Percentiles rank a stretch among this genome's conserved stretches.
Conservation (phyloP, 345 rosid genomes). For the Brassica nigra region DNA sequence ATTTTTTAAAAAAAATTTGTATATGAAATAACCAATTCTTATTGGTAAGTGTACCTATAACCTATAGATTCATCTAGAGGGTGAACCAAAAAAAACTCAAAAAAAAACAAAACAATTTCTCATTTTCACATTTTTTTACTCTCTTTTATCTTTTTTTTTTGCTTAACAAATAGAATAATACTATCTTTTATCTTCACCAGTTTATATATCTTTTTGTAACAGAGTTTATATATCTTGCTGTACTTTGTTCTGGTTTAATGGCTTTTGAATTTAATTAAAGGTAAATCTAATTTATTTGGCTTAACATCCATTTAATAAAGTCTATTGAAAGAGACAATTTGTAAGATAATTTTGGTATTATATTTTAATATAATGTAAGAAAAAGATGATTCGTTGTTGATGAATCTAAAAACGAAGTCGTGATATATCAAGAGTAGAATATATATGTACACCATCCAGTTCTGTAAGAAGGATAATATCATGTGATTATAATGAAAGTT, state of each 20-base stretch:
- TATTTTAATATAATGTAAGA: background rate
- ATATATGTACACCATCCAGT: conserved; percentile 13
- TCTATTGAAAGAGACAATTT: background rate
- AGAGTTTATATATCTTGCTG: background rate
- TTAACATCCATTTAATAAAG: background rate
- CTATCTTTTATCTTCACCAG: too few relatives aligned
- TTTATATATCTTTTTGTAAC: too few relatives aligned
- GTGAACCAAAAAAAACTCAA: too few relatives aligned
- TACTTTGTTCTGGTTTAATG: background rate
- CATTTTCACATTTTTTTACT: too few relatives aligned
- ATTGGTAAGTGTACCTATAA: too few relatives aligned
- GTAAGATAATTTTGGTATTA: background rate
- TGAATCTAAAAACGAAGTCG: background rate
- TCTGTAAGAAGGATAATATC: conserved; percentile 1
- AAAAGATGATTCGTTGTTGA: background rate
- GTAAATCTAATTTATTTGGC: background rate
- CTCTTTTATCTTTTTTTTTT: too few relatives aligned
- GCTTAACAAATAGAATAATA: too few relatives aligned
- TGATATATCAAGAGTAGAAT: conserved; percentile 4
- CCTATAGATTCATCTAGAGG: too few relatives aligned
- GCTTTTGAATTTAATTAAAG: background rate
- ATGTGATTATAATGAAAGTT: conserved; percentile 10
- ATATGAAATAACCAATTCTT: too few relatives aligned
- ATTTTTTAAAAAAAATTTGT: too few relatives aligned
- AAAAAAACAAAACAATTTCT: too few relatives aligned